A percentile compares a stretch with the other conserved stretches of the same genome.
phyloP scores from a whole-genome alignment of 129 eudicot species.

The Flaveria bidentis region DNA sequence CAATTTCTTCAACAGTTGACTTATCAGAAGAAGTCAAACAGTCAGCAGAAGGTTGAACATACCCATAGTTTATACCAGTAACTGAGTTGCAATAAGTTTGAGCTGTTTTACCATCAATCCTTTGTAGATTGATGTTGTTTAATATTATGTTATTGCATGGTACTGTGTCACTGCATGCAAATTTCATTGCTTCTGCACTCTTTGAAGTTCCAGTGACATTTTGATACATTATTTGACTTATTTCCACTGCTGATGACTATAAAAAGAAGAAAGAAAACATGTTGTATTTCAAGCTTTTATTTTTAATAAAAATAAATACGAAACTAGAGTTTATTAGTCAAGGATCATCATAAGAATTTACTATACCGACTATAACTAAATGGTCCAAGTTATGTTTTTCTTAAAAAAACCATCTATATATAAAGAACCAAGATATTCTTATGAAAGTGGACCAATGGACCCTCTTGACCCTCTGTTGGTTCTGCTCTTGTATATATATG shows the following conservation, averaged over 20 bases:
- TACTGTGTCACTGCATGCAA: conserved; percentile 84
- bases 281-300: too few species aligned
- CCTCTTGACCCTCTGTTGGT: too few species aligned
- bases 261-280: conserved; percentile 2
- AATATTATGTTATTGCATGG: conserved; percentile 83
- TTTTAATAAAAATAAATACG: too few species aligned
- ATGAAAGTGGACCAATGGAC: too few species aligned
- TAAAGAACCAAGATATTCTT: too few species aligned
- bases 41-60: conserved; percentile 76
- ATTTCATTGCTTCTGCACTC: conserved; percentile 71
- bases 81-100: conserved; percentile 82
- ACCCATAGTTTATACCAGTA: conserved; percentile 61
- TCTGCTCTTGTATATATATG: too few species aligned
- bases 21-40: conserved; percentile 71
- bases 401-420: too few species aligned
- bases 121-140: conserved; percentile 59
- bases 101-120: conserved; percentile 59
- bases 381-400: too few species aligned
- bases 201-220: conserved; percentile 83
- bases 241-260: conserved; percentile 85
- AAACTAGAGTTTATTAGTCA: too few species aligned
- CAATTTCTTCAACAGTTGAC: conserved; percentile 31
- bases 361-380: too few species aligned
- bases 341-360: too few species aligned
- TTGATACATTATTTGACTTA: conserved; percentile 81